A percentile compares a stretch with the other conserved stretches of the same genome.
Evolutionary conservation across 1,284 basidiomycete species (phyloP).

Genomic region (Pseudozyma sp.): DNA sequence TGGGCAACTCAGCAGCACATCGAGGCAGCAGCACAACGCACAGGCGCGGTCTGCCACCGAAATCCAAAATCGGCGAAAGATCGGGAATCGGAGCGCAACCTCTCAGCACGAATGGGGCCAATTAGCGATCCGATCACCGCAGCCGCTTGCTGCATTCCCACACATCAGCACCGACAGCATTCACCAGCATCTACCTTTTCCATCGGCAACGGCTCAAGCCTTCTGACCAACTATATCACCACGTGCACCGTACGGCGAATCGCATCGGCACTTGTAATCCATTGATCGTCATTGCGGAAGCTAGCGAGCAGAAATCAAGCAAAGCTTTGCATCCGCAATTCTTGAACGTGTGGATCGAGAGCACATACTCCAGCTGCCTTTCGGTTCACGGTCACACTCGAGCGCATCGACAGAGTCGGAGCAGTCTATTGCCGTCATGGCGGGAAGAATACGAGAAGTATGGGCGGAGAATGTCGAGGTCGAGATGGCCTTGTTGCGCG

Average conservation of each 20-base stretch:
- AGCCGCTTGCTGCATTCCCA: constrained; percentile 1
- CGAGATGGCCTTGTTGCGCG: constrained; percentile 89
- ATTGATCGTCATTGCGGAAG: not conserved
- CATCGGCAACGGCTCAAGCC: not conserved
- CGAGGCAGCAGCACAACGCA: constrained; percentile 3
- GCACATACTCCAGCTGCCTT: not conserved
- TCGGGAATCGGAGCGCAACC: constrained; percentile 21
- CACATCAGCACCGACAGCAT: not conserved
- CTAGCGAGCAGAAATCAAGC: constrained; percentile 1
- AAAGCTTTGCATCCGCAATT: no score
- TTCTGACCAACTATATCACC: no score
- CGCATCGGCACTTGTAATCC: not conserved
- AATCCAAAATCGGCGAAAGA: not conserved
- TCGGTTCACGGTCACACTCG: no score
- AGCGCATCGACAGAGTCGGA: not conserved
- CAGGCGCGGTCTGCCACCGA: constrained; percentile 11
- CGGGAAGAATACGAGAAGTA: constrained; percentile 75
- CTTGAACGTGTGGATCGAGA: no score
- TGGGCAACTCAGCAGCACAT: not conserved
- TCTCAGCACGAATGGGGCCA: constrained; percentile 10
- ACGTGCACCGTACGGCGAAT: no score
- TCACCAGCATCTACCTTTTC: constrained; percentile 1
- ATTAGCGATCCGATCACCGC: constrained; percentile 30
- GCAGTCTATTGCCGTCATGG: constrained; percentile 45
- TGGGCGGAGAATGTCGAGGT: constrained; percentile 92